Base-by-base conservation (phyloP, 345 rosid species). In the Bruguiera gymnorhiza region DNA sequence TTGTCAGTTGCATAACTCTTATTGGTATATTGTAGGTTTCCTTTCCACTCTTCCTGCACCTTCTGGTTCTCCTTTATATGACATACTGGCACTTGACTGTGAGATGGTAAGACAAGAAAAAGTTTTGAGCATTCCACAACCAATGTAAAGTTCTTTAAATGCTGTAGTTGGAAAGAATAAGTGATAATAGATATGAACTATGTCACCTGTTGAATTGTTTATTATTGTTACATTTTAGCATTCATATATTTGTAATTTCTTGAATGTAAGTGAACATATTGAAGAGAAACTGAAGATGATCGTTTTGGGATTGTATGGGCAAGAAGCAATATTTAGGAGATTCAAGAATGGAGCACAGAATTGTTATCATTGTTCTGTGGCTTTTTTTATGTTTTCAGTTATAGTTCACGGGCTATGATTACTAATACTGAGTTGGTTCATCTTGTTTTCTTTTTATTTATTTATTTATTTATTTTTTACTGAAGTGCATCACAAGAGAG, bases 1-100 rank as follows among this genome's bases (percentile, higher is more conserved):
- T 30, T 23, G 30, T 24, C 60, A 51, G 62, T 68, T 77, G 18
- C 26, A 67, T 68, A 55, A 72, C 66, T 34, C 21, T 66, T 29
- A 65, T 43, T 58, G 55, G 72, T 78, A 43, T 66, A 63, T 13
- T 78, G 67, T 77, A 89, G 99, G 79, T 71, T 92, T 91, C 77
- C 62, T 73, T 65, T 81, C 86, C 66, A 92, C 99, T 54, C 64
- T 75, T 80, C 87, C 97, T 79, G 86, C 88, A 65, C 86, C 97
- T 53, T 75, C 82, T 54, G 92, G 85, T 72, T 83, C 85, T 74
- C 57, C 75, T 72, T 77, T 77, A 43, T 70, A 78, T 69, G 87
- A 86, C 66, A 75, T 88, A 56, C 70, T 95, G 83, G 97, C 97
- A 71, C 96, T 95, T 77, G 99, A 95, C 66, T 95, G 99, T 62